Base-by-base conservation (phyloP, 2,329 filamentous ascomycete species). In the Phaeosphaeria sp. region DNA sequence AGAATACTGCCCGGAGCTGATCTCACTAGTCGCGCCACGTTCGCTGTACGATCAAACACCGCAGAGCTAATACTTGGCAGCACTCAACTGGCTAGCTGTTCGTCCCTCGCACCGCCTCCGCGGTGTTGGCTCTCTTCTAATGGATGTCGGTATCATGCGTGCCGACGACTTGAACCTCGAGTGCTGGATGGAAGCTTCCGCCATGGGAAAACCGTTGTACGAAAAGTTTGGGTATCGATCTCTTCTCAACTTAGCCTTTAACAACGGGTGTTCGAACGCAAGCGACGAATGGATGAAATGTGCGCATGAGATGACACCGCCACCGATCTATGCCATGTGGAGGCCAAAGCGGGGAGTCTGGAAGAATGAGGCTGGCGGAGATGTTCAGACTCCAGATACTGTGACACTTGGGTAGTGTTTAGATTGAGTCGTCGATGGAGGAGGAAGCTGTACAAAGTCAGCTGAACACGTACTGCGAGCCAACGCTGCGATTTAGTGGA, bases 161-260 rank as follows among this genome's bases (percentile, higher is more conserved):
- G 76, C 77, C 5, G 76, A 79, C 52, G 55, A 65, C 18, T 57
- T 74, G 18, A 62, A 73, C 41, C 58, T 78, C 21, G 73, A 77
- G 44, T 72, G 74, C 42, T 79, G 74, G 73, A 66, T 79, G 60
- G 77, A 79, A 56, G 72, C 76, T 2, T 75, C 73, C 18, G 52
- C 56, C 1, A 74, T 75, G 65, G 77, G 77, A 1, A 75, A 71
- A 53, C 65, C 67, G 25, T 58, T 79, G 13, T 79, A 79, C 55
- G 71, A 73, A 39, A 71, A 72, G 49, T 70, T 73, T 33, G 67
- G 65, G 0, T 76, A 73, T 49, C 64, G 62, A 25, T 58, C 66
- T 7, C 54, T 76, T 5, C 52, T 73, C 33, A 73, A 71, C 55
- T 56, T 76, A 25, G 64, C 61, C 15, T 74, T 75, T 50, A 72